Evolutionary conservation across 495 filamentous ascomycete species (phyloP).

Genomic region (Halenospora varia): DNA sequence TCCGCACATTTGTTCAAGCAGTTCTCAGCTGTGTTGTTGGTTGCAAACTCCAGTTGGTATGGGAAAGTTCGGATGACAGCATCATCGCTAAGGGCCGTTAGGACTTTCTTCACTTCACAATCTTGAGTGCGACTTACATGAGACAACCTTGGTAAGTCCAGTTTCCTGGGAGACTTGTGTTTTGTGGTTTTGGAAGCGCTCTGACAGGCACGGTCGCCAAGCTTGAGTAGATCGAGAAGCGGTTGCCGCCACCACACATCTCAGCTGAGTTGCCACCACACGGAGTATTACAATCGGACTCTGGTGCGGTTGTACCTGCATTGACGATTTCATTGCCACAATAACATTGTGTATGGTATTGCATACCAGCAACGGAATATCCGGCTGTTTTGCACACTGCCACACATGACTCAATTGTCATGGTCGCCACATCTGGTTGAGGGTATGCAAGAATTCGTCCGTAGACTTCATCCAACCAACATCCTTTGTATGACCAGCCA

Average conservation of each 20-base stretch:
- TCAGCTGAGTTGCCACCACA: slow-evolving; percentile 39
- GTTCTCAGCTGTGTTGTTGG: slow-evolving; percentile 32
- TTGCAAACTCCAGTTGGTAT: slow-evolving; percentile 23
- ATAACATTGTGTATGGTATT: slow-evolving; percentile 65
- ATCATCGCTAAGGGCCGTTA: slow-evolving; percentile 33
- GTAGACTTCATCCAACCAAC: not conserved
- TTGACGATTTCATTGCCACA: not conserved
- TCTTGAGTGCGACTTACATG: slow-evolving; percentile 41
- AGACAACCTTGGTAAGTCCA: slow-evolving; percentile 37
- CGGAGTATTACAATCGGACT: slow-evolving; percentile 42
- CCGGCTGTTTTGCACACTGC: slow-evolving; percentile 46
- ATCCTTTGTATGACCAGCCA: slow-evolving; percentile 19
- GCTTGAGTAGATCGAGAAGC: slow-evolving; percentile 48
- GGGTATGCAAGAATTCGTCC: slow-evolving; percentile 17
- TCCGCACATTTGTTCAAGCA: slow-evolving; percentile 33
- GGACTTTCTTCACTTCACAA: slow-evolving; percentile 42
- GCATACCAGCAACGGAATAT: slow-evolving; percentile 56
- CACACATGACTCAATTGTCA: slow-evolving; percentile 56
- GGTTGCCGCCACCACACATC: slow-evolving; percentile 45
- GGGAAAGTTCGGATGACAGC: slow-evolving; percentile 26
- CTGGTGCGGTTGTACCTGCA: not conserved
- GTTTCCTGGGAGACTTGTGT: slow-evolving; percentile 26
- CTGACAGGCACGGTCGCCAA: slow-evolving; percentile 14
- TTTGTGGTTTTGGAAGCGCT: slow-evolving; percentile 28
- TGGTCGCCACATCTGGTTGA: slow-evolving; percentile 12